Evolutionary conservation across 2,329 filamentous ascomycete species (phyloP).

Genomic region (Nemania sp.): DNA sequence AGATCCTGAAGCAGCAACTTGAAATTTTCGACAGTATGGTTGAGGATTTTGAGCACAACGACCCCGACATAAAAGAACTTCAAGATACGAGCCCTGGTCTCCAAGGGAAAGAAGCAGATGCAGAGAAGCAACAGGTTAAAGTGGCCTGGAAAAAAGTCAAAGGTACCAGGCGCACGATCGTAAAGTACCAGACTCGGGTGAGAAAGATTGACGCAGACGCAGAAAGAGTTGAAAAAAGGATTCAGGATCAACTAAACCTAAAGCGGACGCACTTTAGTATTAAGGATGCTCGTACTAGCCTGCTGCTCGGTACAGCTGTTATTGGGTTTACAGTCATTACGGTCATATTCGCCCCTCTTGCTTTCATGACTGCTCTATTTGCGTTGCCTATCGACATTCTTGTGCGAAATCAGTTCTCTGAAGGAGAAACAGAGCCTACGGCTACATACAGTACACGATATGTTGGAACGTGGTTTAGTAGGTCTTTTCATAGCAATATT

Average conservation of each 20-base stretch:
- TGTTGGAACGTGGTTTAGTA: too few relatives aligned
- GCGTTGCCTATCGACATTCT: constrained; percentile 29
- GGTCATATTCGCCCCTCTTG: constrained; percentile 32
- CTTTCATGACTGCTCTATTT: constrained; percentile 29
- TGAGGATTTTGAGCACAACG: constrained; percentile 9
- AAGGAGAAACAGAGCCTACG: too few relatives aligned
- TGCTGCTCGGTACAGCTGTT: constrained; percentile 20
- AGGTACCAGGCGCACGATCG: too few relatives aligned
- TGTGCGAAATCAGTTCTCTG: too few relatives aligned
- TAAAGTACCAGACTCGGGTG: constrained; percentile 5
- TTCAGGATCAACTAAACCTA: constrained; percentile 25
- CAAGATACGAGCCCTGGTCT: too few relatives aligned
- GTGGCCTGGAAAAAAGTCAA: too few relatives aligned
- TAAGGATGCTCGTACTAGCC: constrained; percentile 24
- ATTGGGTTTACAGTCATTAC: constrained; percentile 36
- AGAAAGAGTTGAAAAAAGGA: constrained; percentile 24
- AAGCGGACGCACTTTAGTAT: constrained; percentile 31
- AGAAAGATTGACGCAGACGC: constrained; percentile 13
- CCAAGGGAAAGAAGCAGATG: too few relatives aligned
- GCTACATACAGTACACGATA: too few relatives aligned
- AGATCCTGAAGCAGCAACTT: constrained; percentile 20
- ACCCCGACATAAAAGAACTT: background rate
- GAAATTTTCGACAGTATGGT: constrained; percentile 15
- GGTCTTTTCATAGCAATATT: too few relatives aligned
- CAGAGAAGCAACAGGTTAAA: too few relatives aligned